These are phyloP conservation scores for Pterocarpus macrocarpus DNA, from an alignment of 306 rosid genomes.

Conservation along the genomic window DNA sequence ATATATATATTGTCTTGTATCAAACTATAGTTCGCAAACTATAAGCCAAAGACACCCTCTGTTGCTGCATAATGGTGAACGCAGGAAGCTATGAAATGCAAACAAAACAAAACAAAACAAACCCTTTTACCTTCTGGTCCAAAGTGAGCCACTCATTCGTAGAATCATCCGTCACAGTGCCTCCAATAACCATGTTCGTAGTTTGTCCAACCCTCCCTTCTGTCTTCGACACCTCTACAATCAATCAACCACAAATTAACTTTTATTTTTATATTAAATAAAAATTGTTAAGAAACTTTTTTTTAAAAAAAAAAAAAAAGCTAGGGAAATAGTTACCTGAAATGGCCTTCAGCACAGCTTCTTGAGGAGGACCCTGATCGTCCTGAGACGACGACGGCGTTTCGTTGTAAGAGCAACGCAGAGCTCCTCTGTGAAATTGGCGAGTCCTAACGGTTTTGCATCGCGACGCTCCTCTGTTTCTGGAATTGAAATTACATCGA, in stretches of 20 bases:
- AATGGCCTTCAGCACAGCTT: constrained; percentile 92
- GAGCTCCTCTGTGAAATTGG: constrained; percentile 55
- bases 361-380: constrained; percentile 95
- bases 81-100: background rate
- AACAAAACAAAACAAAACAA: background rate
- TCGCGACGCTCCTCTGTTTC: constrained; percentile 42
- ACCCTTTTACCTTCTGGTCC: constrained; percentile 82
- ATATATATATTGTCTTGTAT: too few relatives aligned
- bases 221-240: constrained; percentile 90
- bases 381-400: constrained; percentile 67
- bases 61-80: too few relatives aligned
- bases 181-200: constrained; percentile 95
- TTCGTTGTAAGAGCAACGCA: constrained; percentile 64
- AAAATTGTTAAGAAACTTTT: constrained; percentile 2
- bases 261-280: background rate
- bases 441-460: constrained; percentile 50
- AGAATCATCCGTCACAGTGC: constrained; percentile 92
- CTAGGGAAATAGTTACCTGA: constrained; percentile 62
- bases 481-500: constrained; percentile 37
- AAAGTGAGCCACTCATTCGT: constrained; percentile 87
- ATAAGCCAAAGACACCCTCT: too few relatives aligned
- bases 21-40: too few relatives aligned
- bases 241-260: constrained; percentile 5
- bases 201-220: constrained; percentile 99
- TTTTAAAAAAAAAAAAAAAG: background rate